Evolutionary conservation across 2,329 filamentous ascomycete species (phyloP).

Genomic region (Pseudocercospora vitis): DNA sequence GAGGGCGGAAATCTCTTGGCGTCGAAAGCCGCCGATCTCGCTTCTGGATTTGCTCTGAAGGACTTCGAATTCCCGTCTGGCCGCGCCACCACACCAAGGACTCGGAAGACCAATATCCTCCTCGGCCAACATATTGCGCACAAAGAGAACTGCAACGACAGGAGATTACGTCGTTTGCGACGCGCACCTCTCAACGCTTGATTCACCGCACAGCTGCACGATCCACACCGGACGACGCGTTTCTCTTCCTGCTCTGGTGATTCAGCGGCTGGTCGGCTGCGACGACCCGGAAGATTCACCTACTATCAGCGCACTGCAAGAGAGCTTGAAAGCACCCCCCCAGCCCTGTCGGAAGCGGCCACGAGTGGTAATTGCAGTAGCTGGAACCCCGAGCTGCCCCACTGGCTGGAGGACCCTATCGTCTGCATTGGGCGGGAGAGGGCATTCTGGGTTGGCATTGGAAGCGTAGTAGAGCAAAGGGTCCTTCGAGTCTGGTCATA

Average conservation of each 20-base stretch:
- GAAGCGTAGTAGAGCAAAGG: not conserved
- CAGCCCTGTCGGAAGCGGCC: not conserved
- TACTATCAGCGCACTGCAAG: not conserved
- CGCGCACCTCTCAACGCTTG: not conserved
- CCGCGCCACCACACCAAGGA: not conserved
- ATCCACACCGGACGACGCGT: slow-evolving; percentile 1
- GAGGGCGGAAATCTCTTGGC: not conserved
- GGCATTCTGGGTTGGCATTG: not conserved
- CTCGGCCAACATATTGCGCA: no score
- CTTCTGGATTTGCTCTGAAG: not conserved
- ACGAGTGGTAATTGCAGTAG: not conserved
- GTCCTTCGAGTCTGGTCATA: not conserved
- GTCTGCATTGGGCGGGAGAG: not conserved
- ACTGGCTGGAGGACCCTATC: not conserved
- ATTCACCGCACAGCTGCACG: not conserved
- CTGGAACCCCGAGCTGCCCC: not conserved
- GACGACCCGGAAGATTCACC: not conserved
- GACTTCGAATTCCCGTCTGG: not conserved
- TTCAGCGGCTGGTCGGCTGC: no score
- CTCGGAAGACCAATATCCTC: no score
- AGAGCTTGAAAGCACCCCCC: slow-evolving; percentile 6
- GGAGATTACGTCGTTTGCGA: not conserved
- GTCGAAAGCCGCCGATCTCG: slow-evolving; percentile 1
- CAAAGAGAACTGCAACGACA: not conserved
- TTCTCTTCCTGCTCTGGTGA: no score